A percentile compares a stretch with the other conserved stretches of the same genome.
phyloP scores from a whole-genome alignment of 176 grass and related monocot species.

The Triticum timopheevii region DNA sequence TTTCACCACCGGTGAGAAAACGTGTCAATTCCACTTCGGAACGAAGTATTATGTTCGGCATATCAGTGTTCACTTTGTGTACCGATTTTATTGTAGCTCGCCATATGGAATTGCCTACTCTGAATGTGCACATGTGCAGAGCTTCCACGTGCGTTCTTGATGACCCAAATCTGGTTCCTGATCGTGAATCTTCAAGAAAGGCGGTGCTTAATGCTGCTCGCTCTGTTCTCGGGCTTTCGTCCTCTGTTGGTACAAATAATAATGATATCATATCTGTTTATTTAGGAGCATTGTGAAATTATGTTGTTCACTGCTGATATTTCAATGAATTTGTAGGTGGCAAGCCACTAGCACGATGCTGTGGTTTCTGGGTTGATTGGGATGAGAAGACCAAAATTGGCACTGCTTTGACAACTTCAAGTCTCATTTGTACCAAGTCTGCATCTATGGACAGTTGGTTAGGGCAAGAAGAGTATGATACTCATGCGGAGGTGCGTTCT shows the following conservation, averaged over 20 bases:
- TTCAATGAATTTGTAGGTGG: neutral
- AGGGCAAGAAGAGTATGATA: neutral
- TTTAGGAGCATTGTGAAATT: neutral
- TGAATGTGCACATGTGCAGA: neutral
- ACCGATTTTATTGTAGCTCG: neutral
- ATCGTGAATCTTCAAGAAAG: neutral
- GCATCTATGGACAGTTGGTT: neutral
- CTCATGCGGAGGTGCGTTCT: neutral
- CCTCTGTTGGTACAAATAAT: neutral
- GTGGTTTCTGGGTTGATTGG: conserved; percentile 1
- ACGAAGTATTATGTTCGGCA: neutral
- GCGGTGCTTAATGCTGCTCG: neutral
- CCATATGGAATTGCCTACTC: neutral
- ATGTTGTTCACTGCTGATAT: neutral
- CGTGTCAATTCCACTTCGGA: neutral
- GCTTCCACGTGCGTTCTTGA: neutral
- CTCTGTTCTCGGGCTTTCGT: neutral
- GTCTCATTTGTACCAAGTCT: neutral
- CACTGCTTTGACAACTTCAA: neutral
- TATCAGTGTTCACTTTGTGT: neutral
- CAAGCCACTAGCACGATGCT: neutral
- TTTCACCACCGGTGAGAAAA: too few relatives aligned
- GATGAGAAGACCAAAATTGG: neutral
- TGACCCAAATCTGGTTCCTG: conserved; percentile 1
- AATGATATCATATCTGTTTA: neutral